Base-by-base conservation (phyloP, 2,329 filamentous ascomycete species). In the Periconia macrospinosa region DNA sequence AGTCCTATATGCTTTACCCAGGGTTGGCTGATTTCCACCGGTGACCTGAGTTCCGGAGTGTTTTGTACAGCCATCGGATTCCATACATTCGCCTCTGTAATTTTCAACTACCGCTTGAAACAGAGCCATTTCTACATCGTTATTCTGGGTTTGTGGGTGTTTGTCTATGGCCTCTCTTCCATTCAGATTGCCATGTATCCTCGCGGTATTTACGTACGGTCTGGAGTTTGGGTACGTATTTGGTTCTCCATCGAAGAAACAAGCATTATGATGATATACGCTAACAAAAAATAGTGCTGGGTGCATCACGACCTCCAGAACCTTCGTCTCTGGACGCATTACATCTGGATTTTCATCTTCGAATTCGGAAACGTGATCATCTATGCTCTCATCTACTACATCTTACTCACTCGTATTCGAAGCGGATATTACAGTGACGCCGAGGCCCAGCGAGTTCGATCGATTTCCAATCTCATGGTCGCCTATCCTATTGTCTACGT, bases 401-500 rank as follows among this genome's bases (percentile, higher is more conserved):
- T 76, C 19, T 65, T 79, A 11, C 60, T 72, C 44, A 65, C 65
- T 37, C 72, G 76, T 13, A 71, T 78, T 19, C 67, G 65, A 20
- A 58, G 52, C 11, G 67, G 68, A 47, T 75, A 76, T 60, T 75
- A 72, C 50, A 71, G 63, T 7, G 49, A 61, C 2, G 60, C 57
- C 8, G 66, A 72, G 46, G 70, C 70, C 23, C 59, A 67, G 30
- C 70, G 72, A 27, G 75, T 74, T 18, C 66, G 69, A 43, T 63
- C 71, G 23, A 77, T 80, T 42, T 73, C 79, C 6, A 76, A 83
- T 9, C 85, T 89, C 57, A 83, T 84, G 81, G 75, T 88, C 30
- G 77, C 88, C 8, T 90, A 90, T 55, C 87, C 87, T 0, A 65
- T 87, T 59, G 86, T 89, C 57, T 90, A 90, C 67, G 79, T 88